Evolutionary conservation across 2,329 filamentous ascomycete species (phyloP).

Genomic region (Xylariaceae sp.): DNA sequence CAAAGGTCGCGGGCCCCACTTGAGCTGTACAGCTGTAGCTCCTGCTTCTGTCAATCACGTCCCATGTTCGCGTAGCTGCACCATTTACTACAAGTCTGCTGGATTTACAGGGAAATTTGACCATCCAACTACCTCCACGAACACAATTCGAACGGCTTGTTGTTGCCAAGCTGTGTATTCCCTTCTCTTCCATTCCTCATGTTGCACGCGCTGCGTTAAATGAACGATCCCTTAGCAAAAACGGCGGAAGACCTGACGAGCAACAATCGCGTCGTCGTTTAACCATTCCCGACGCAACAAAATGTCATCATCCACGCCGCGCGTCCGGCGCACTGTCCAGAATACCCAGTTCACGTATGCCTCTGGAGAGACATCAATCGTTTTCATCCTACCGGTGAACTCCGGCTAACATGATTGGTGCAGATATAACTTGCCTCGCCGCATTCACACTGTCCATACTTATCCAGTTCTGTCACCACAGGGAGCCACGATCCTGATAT

Average conservation of each 20-base stretch:
- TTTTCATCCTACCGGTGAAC: neutral
- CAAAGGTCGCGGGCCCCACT: constrained; percentile 7
- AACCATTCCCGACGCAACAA: constrained; percentile 2
- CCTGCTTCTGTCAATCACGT: neutral
- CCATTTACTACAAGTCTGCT: constrained; percentile 2
- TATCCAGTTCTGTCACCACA: constrained; percentile 59
- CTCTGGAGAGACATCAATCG: no score
- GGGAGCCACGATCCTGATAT: constrained; percentile 57
- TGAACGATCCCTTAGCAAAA: constrained; percentile 7
- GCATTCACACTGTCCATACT: constrained; percentile 54
- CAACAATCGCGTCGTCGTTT: neutral
- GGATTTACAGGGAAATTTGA: no score
- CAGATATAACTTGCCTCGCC: constrained; percentile 55
- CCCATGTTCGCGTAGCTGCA: neutral
- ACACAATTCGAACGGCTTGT: no score
- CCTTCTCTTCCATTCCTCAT: no score
- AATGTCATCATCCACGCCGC: constrained; percentile 27
- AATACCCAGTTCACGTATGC: constrained; percentile 34
- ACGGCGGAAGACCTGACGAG: neutral
- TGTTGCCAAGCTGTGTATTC: no score
- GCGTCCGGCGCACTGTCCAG: constrained; percentile 33
- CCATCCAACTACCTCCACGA: no score
- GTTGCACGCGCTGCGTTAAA: no score
- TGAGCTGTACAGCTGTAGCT: constrained; percentile 2
- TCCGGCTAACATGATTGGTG: constrained; percentile 7